Base-by-base conservation (phyloP, 148 eudicot species). In the Chenopodium quinoa region DNA sequence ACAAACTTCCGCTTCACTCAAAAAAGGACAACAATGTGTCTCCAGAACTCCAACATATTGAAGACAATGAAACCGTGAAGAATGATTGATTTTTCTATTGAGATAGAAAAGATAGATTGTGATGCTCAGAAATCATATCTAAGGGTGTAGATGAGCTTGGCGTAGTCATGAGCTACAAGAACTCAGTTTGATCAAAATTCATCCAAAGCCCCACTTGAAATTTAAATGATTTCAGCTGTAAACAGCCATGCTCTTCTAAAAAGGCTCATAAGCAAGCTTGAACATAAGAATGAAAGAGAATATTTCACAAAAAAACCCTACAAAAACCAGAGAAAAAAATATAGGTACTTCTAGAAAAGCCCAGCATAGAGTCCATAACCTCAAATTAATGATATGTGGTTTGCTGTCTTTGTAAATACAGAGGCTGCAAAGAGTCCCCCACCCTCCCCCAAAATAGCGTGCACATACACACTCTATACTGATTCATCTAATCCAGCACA, bases 401-500 rank as follows among this genome's bases (percentile, higher is more conserved):
- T 40, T 13, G 54, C 67, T 60, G 44, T 44, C 3, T 19, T 25
- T 58, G 58, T 13, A 63, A 56, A 71, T 22, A 3, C 34, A 14
- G 22, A 6, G 23, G 67, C 25, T 56, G 62, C 62, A 56, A 56
- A 56, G 62, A 56, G 62, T 12, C 62, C 4, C 4, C 14, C 9
- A 25, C 66, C 66, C 46, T 40, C 46, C 23, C 10, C 50, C 9
- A 68, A 68, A 68, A 68, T 2, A 68, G 37, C 17, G 14, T 9
- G 7, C 52, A 44, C 75, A 71, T 71, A 20, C 22, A 44, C 54
- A 31, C 40, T 62, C 23, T 9, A 12, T 29, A 71, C 75, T 14
- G n/a, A 47, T 40, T 71, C 75, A 71, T 44, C 81, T 7, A 67
- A 67, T 44, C 46, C 27, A 68, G 44, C 63, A 29, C 29, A 67